These are phyloP conservation scores for Panaeolus papilionaceus DNA, from an alignment of 768 basidiomycete species.

Conservation along the genomic window DNA sequence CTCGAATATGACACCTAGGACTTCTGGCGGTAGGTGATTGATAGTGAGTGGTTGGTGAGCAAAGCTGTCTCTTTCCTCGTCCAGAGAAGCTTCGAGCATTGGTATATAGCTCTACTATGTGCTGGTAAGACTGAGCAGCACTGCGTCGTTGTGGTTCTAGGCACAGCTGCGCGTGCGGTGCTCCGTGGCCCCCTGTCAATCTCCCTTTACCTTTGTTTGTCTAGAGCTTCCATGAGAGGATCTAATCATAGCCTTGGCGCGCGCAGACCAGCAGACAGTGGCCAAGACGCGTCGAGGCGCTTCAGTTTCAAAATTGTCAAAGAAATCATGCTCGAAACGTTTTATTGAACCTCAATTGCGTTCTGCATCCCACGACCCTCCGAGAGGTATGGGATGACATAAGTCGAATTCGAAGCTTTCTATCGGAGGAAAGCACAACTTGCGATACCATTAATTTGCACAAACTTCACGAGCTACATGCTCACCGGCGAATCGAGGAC, in stretches of 20 bases:
- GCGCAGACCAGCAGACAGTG: background rate
- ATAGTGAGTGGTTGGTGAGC: background rate
- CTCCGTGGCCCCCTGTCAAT: background rate
- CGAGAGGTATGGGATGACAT: conserved; percentile 13
- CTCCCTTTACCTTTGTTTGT: background rate
- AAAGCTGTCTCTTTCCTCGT: no score
- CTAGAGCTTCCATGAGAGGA: background rate
- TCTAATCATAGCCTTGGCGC: background rate
- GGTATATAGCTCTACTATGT: background rate
- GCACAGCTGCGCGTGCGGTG: background rate
- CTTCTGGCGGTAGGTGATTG: background rate
- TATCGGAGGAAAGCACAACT: background rate
- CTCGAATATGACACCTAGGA: background rate
- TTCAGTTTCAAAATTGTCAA: background rate
- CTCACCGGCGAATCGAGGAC: conserved; percentile 9
- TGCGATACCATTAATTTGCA: background rate
- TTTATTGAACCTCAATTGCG: no score
- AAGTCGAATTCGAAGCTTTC: conserved; percentile 1
- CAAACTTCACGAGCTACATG: conserved; percentile 4
- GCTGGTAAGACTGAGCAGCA: no score
- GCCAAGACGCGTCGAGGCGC: background rate
- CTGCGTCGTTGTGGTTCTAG: no score
- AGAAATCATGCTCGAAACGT: background rate
- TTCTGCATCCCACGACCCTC: background rate
- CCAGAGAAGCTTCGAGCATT: background rate